Conservation (phyloP, 495 filamentous ascomycete species). For the Trichocladium uniseriatum region DNA sequence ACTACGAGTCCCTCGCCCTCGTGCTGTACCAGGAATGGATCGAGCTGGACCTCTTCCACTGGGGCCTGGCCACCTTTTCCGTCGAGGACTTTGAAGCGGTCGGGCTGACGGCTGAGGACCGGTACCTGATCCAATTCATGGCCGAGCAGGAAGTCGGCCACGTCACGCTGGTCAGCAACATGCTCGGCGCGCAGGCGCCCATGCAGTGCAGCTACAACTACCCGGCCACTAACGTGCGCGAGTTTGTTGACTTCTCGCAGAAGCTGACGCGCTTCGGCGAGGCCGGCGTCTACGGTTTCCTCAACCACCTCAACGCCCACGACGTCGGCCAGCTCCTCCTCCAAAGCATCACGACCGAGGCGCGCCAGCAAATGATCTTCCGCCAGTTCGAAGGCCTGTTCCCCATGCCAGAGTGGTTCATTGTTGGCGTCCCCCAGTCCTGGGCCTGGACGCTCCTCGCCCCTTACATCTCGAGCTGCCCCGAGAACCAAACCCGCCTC, state of each 20-base stretch:
- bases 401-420: constrained; percentile 81
- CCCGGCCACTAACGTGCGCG: constrained; percentile 63
- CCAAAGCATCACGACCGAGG: constrained; percentile 74
- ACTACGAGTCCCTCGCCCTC: constrained; percentile 61
- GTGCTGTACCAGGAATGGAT: constrained; percentile 79
- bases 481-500: constrained; percentile 61
- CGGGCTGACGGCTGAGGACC: constrained; percentile 59
- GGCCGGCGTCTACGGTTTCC: constrained; percentile 74
- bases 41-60: constrained; percentile 80
- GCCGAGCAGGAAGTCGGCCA: constrained; percentile 78
- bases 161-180: constrained; percentile 68
- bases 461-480: constrained; percentile 75
- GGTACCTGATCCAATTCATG: constrained; percentile 72
- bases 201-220: constrained; percentile 75
- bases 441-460: constrained; percentile 84
- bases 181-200: constrained; percentile 66
- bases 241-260: constrained; percentile 81
- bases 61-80: constrained; percentile 62
- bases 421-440: constrained; percentile 70
- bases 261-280: constrained; percentile 78
- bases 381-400: constrained; percentile 77
- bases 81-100: constrained; percentile 59
- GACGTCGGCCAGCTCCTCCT: constrained; percentile 57
- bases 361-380: constrained; percentile 82
- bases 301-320: constrained; percentile 68